Evolutionary conservation across 2,329 filamentous ascomycete species (phyloP).

Genomic region (Endoconidiophora polonica): DNA sequence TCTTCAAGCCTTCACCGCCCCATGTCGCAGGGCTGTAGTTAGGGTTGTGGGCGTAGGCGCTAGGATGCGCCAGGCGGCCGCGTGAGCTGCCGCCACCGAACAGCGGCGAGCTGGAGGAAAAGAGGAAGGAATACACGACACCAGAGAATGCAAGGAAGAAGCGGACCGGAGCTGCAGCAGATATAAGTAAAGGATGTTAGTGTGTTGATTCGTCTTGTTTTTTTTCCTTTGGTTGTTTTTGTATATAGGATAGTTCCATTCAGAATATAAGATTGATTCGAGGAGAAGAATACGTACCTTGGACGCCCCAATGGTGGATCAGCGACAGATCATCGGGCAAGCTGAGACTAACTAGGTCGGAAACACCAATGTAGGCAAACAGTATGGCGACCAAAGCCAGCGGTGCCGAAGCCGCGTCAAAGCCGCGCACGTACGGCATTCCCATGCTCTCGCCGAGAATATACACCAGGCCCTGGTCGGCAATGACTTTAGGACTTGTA

Average conservation of each 20-base stretch:
- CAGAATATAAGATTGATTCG: conserved; percentile 7
- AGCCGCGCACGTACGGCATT: conserved; percentile 49
- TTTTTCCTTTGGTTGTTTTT: conserved; percentile 6
- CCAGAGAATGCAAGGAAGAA: conserved; percentile 44
- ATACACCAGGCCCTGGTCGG: conserved; percentile 65
- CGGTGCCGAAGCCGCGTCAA: conserved; percentile 52
- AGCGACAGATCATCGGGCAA: conserved; percentile 49
- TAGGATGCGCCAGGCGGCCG: conserved; percentile 22
- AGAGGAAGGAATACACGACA: conserved; percentile 48
- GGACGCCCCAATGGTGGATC: conserved; percentile 48
- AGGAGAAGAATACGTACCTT: conserved; percentile 32
- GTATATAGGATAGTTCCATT: not conserved
- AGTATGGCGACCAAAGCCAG: conserved; percentile 58
- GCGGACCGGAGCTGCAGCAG: conserved; percentile 41
- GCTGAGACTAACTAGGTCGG: conserved; percentile 49
- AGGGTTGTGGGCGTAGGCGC: conserved; percentile 20
- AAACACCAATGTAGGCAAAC: conserved; percentile 42
- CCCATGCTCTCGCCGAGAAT: conserved; percentile 72
- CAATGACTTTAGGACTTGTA: conserved; percentile 51
- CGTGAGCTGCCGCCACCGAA: conserved; percentile 21
- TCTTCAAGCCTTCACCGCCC: conserved; percentile 57
- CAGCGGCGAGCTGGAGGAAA: conserved; percentile 34
- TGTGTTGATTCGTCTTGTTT: too few relatives aligned
- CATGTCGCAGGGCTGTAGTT: conserved; percentile 25
- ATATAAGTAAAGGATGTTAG: not conserved